Percentiles rank a stretch among this genome's conserved stretches.
Conservation (phyloP, 2,329 filamentous ascomycete species). For the Trichoderma citrinoviride region DNA sequence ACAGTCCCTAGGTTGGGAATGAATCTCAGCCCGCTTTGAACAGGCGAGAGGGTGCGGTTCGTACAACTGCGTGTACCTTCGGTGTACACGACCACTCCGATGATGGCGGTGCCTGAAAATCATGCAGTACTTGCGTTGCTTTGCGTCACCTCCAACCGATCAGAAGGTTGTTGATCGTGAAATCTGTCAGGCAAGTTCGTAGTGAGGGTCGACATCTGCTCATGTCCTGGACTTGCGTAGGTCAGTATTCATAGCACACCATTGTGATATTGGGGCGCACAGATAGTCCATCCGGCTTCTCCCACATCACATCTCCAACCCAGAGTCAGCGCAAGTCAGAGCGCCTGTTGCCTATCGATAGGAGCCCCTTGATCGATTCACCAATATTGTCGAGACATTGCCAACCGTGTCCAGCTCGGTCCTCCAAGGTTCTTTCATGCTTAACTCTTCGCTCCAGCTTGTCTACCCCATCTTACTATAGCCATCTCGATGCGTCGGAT, state of each 20-base stretch:
- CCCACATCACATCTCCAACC: neutral
- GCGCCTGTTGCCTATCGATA: neutral
- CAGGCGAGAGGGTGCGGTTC: too few relatives aligned
- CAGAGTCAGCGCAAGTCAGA: neutral
- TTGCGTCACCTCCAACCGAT: neutral
- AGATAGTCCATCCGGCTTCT: neutral
- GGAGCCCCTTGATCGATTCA: neutral
- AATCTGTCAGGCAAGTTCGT: too few relatives aligned
- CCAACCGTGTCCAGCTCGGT: neutral
- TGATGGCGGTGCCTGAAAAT: constrained; percentile 9
- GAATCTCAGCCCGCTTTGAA: too few relatives aligned
- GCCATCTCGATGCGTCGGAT: neutral
- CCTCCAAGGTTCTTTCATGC: constrained; percentile 14
- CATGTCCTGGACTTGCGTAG: too few relatives aligned
- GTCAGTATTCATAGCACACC: too few relatives aligned
- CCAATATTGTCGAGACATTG: neutral
- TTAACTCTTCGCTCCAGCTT: neutral
- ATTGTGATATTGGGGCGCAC: too few relatives aligned
- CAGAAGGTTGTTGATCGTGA: too few relatives aligned
- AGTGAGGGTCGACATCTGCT: too few relatives aligned
- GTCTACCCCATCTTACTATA: neutral
- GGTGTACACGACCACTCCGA: neutral
- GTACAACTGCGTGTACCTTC: neutral
- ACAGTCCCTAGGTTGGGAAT: too few relatives aligned
- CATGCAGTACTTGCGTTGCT: neutral